Percentiles rank a stretch among this genome's conserved stretches.
Conservation (phyloP, 192 early-diverging fungal species). For the Podila verticillata region DNA sequence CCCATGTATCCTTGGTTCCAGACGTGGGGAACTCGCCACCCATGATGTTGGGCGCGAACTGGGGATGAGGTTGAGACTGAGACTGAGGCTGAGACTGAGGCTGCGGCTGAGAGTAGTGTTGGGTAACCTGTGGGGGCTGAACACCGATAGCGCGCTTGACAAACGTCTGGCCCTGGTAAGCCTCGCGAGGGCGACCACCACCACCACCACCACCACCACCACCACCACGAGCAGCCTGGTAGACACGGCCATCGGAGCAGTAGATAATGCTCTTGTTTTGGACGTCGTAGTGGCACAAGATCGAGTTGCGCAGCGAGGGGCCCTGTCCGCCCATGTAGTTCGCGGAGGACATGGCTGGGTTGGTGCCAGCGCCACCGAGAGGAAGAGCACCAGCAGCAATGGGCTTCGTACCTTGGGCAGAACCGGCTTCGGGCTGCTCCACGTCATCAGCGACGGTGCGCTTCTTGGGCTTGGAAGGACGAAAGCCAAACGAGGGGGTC, state of each 20-base stretch:
- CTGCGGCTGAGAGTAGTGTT: too few species aligned
- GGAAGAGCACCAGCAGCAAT: not conserved
- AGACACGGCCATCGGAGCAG: slow-evolving; percentile 4
- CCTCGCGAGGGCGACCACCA: not conserved
- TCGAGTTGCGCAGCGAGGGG: not conserved
- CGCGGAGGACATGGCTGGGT: too few species aligned
- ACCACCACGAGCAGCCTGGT: not conserved
- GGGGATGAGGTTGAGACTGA: too few species aligned
- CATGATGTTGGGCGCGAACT: too few species aligned
- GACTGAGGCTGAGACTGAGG: too few species aligned
- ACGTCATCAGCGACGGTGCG: not conserved
- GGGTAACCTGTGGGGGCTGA: too few species aligned
- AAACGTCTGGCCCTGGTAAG: not conserved
- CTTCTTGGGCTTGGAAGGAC: not conserved
- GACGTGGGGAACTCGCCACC: too few species aligned
- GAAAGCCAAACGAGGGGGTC: not conserved
- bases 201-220: too few species aligned
- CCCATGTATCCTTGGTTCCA: too few species aligned
- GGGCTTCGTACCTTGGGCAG: too few species aligned
- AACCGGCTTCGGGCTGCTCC: not conserved
- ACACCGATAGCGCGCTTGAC: not conserved
- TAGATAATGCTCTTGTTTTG: not conserved
- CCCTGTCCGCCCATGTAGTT: not conserved
- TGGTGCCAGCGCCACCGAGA: not conserved
- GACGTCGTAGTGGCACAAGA: not conserved